A percentile compares a stretch with the other conserved stretches of the same genome.
These are phyloP conservation scores for Serendipita vermifera DNA, from an alignment of 768 basidiomycete species.

Conservation along the genomic window DNA sequence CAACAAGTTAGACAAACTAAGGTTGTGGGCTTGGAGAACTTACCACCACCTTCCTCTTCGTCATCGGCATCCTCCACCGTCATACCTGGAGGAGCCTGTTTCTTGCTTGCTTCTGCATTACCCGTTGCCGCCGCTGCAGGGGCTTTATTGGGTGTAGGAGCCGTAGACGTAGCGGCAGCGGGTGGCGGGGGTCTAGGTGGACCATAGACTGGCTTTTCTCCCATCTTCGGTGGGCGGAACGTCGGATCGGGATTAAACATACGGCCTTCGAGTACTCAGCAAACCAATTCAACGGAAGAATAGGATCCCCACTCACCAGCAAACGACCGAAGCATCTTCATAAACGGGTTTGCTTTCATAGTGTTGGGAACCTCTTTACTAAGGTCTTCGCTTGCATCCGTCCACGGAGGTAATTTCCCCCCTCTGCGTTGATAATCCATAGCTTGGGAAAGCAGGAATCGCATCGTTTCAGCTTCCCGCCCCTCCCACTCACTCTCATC, in stretches of 20 bases:
- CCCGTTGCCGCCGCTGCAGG: neutral
- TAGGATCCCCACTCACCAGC: conserved; percentile 36
- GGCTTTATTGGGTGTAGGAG: neutral
- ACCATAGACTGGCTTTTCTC: conserved; percentile 10
- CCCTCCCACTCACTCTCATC: conserved; percentile 44
- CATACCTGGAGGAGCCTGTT: too few relatives aligned
- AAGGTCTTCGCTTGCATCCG: conserved; percentile 24
- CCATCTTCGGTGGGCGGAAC: conserved; percentile 26
- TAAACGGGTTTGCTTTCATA: conserved; percentile 62
- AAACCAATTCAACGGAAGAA: neutral
- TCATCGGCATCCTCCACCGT: conserved; percentile 67
- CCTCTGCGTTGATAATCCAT: conserved; percentile 35
- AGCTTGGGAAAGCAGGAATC: conserved; percentile 51
- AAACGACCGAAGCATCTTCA: conserved; percentile 60
- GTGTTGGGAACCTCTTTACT: conserved; percentile 32
- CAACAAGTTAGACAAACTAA: conserved; percentile 10
- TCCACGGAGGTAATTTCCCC: conserved; percentile 20
- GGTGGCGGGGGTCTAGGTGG: neutral
- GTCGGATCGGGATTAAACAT: conserved; percentile 41
- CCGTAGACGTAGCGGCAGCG: neutral
- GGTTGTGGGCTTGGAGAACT: neutral
- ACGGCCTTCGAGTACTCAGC: conserved; percentile 24
- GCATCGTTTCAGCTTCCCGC: conserved; percentile 54
- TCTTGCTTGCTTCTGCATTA: too few relatives aligned
- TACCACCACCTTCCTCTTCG: conserved; percentile 33